Evolutionary conservation across 2,329 filamentous ascomycete genomes (phyloP).

Genomic region (Neurospora sp.): DNA sequence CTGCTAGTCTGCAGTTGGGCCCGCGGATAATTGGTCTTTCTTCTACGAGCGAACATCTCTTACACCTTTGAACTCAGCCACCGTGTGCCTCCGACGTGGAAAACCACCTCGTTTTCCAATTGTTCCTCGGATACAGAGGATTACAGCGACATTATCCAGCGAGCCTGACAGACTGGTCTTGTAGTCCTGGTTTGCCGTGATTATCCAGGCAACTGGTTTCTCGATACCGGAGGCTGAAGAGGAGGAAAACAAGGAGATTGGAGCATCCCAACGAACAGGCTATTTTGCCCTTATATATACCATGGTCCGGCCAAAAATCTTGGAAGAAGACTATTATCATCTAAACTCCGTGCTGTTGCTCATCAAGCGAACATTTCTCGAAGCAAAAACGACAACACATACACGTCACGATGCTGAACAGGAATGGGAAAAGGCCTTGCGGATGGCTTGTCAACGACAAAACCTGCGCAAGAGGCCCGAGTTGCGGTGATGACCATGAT

Average conservation of each 20-base stretch:
- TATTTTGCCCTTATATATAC: background rate
- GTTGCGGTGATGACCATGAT: constrained; percentile 1
- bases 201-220: background rate
- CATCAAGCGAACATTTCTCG: background rate
- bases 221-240: background rate
- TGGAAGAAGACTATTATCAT: background rate
- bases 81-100: background rate
- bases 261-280: background rate
- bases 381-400: background rate
- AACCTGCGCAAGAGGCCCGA: background rate
- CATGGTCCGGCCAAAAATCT: background rate
- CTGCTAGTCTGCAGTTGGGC: background rate
- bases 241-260: background rate
- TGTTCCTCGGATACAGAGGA: background rate
- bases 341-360: background rate
- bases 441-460: constrained; percentile 3
- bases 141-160: background rate
- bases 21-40: background rate
- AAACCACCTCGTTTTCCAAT: background rate
- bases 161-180: background rate
- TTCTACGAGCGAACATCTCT: background rate
- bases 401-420: background rate
- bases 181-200: background rate
- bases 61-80: background rate
- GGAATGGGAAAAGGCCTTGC: background rate